phyloP scores from a whole-genome alignment of 148 eudicot genomes.

The Nepenthes mirabilis region DNA sequence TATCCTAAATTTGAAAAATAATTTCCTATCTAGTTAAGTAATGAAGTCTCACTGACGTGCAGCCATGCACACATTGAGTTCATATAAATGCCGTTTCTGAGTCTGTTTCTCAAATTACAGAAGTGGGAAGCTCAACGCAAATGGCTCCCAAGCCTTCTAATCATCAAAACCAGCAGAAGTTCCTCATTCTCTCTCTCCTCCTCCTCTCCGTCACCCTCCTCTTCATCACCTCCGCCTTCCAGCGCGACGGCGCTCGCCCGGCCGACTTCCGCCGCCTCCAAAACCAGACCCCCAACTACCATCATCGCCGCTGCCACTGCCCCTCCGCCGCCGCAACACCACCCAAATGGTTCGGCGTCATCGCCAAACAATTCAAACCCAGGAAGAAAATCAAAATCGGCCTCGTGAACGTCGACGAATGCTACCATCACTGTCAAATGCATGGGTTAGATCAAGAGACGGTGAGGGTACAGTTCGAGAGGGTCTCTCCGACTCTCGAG shows the following conservation, averaged over 20 bases:
- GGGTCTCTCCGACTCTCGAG: conserved; percentile 7
- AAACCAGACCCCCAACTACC: neutral
- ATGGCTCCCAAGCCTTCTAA: conserved; percentile 1
- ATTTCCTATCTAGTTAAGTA: too few species aligned
- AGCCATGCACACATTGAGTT: conserved; percentile 4
- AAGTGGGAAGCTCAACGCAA: neutral
- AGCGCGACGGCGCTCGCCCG: conserved; percentile 6
- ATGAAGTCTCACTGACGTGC: neutral
- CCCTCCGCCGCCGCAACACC: neutral
- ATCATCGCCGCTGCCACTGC: neutral
- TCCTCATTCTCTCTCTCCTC: conserved; percentile 10
- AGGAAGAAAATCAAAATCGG: conserved; percentile 28
- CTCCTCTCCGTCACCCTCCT: conserved; percentile 15
- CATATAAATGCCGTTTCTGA: neutral
- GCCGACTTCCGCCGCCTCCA: conserved; percentile 7
- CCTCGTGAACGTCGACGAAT: conserved; percentile 28
- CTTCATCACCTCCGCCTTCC: conserved; percentile 11
- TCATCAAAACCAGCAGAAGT: neutral
- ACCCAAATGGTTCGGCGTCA: conserved; percentile 36
- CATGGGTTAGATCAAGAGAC: conserved; percentile 12
- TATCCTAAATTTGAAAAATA: too few species aligned
- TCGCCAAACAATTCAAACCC: conserved; percentile 6
- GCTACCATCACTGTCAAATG: neutral
- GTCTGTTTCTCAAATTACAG: neutral
- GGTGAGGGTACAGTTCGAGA: conserved; percentile 22